These are phyloP conservation scores for Solanum piurae DNA, from an alignment of 257 asterid species.

Conservation along the genomic window DNA sequence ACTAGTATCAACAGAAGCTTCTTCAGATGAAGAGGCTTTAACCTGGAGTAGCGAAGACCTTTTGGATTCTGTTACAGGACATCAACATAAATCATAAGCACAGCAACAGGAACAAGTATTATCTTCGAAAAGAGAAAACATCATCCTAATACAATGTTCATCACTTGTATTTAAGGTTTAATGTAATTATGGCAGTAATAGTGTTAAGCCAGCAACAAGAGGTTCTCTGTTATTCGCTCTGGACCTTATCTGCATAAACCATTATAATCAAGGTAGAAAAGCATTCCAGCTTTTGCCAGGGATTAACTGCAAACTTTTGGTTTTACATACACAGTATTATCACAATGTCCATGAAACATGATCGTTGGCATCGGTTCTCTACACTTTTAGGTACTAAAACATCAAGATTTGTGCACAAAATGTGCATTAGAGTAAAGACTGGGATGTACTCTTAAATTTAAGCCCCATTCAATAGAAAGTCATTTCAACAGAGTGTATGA, in stretches of 20 bases:
- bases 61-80: slow-evolving; percentile 36
- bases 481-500: neutral
- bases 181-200: neutral
- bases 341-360: neutral
- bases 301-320: neutral
- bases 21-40: slow-evolving; percentile 81
- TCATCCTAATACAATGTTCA: neutral
- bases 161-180: neutral
- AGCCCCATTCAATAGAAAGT: neutral
- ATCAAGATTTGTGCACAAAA: neutral
- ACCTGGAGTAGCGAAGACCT: slow-evolving; percentile 36
- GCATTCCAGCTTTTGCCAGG: neutral
- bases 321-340: neutral
- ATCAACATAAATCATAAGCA: neutral
- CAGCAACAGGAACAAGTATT: neutral
- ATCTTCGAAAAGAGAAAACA: neutral
- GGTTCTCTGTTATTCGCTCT: neutral
- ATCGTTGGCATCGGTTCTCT: neutral
- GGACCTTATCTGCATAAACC: neutral
- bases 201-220: neutral
- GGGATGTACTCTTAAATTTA: neutral
- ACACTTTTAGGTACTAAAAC: neutral
- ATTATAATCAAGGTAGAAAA: neutral
- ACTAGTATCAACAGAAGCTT: slow-evolving; percentile 42
- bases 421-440: neutral